Base-by-base conservation (phyloP, 2,329 filamentous ascomycete genomes). In the Leptographium lundbergii region DNA sequence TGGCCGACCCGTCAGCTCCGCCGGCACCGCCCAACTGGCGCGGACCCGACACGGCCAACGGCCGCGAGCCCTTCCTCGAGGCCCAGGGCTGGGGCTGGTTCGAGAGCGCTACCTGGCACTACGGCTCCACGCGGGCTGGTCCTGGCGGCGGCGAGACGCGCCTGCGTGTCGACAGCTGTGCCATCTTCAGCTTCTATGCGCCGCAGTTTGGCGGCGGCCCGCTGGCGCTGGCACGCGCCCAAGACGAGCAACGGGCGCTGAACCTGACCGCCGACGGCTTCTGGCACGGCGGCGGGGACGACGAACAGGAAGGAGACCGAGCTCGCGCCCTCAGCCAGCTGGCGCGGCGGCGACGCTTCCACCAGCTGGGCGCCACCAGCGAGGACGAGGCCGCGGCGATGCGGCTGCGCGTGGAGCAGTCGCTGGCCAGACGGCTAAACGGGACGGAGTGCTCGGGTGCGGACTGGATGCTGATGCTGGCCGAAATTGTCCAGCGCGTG, bases 131-230 rank as follows among this genome's bases (percentile, higher is more conserved):
- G 25, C 68, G 71, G 5, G 64, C 66, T 11, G 71, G 72, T 1
- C 66, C 70, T 2, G 74, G 74, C 2, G 63, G 64, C 4, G 76
- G 76, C 14, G 77, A 79, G 64, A 65, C 68, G 19, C 66, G 75
- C 22, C 70, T 75, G 1, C 70, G 67, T 58, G 63, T 73, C 2
- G 65, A 72, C n/a, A 66, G 66, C 25, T 78, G 75, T 62, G 73
- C 73, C 0, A 67, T 78, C 48, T 64, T 76, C 56, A 76, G 70
- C 59, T 79, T 75, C 66, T 78, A 78, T 61, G 70, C 75, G 52
- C 69, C 69, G 1, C 64, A 61, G 13, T 71, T 74, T 39, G 57
- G 57, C 4, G 66, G 69, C 36, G 68, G 73, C 56, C 65, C 64
- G 9, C 57, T 63, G 48, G 67, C 65, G 5, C 52, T 57, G 32